Conservation (phyloP, 1,284 basidiomycete species). For the Termitomyces sp. region DNA sequence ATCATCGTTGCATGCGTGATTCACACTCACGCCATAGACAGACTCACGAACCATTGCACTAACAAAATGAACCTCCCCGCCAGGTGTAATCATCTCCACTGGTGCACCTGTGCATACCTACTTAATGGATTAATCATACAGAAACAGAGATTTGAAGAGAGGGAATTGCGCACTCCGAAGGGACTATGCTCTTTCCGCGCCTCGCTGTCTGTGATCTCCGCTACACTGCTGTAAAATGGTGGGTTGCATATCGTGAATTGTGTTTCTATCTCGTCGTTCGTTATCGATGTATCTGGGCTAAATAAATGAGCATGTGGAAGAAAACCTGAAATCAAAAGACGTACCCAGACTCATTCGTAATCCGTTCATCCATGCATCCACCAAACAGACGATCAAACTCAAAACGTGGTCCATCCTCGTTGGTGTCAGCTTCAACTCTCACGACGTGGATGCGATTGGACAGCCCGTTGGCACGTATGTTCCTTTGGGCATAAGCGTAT, state of each 20-base stretch:
- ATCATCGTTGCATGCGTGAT: constrained; percentile 27
- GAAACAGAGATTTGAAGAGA: background rate
- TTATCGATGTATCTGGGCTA: background rate
- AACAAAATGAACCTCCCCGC: constrained; percentile 84
- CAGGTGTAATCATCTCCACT: constrained; percentile 81
- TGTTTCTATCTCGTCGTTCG: constrained; percentile 27
- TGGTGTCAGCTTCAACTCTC: constrained; percentile 4
- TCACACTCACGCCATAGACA: constrained; percentile 3
- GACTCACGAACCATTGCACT: constrained; percentile 67
- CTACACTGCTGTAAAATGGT: constrained; percentile 77
- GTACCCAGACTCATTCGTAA: background rate
- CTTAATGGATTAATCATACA: background rate
- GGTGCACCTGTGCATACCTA: constrained; percentile 80
- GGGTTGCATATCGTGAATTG: constrained; percentile 94
- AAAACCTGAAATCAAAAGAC: background rate
- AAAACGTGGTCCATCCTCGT: background rate
- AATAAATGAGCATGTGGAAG: background rate
- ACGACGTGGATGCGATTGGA: constrained; percentile 11
- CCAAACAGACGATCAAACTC: constrained; percentile 13
- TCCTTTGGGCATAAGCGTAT: constrained; percentile 9
- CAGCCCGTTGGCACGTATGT: constrained; percentile 12
- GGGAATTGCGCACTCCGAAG: constrained; percentile 48
- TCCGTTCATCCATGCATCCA: background rate
- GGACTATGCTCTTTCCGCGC: constrained; percentile 59
- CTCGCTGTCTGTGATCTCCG: constrained; percentile 62